Evolutionary conservation across 805 yeast genomes (phyloP).

Genomic region (Lachancea sp.): DNA sequence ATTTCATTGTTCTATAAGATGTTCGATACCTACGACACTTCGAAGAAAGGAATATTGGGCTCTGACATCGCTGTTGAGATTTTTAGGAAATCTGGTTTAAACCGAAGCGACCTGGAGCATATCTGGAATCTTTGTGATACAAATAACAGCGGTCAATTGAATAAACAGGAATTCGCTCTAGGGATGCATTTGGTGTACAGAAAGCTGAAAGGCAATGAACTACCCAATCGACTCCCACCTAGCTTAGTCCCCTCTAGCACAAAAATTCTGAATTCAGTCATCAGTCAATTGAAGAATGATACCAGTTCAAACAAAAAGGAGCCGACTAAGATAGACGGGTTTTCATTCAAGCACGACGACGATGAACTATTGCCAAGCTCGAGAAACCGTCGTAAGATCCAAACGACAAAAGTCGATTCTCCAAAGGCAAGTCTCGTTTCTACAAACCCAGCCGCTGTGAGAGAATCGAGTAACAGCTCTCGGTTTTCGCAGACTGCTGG

Average conservation of each 20-base stretch:
- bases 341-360: slow-evolving; percentile 71
- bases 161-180: slow-evolving; percentile 86
- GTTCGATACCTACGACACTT: slow-evolving; percentile 79
- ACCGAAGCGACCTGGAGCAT: slow-evolving; percentile 76
- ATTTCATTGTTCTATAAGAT: slow-evolving; percentile 80
- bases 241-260: slow-evolving; percentile 86
- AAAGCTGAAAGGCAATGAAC: slow-evolving; percentile 77
- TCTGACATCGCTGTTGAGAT: slow-evolving; percentile 80
- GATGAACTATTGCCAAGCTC: slow-evolving; percentile 61
- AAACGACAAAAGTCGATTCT: slow-evolving; percentile 14
- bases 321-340: slow-evolving; percentile 22
- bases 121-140: slow-evolving; percentile 89
- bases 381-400: slow-evolving; percentile 48
- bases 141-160: slow-evolving; percentile 73
- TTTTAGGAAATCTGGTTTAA: slow-evolving; percentile 85
- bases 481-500: slow-evolving; percentile 10
- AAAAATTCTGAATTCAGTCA: slow-evolving; percentile 65
- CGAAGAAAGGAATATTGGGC: slow-evolving; percentile 59
- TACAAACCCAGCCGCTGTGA: slow-evolving; percentile 18
- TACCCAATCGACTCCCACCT: slow-evolving; percentile 79
- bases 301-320: slow-evolving; percentile 12
- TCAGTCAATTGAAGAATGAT: slow-evolving; percentile 38
- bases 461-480: neutral
- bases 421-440: slow-evolving; percentile 20
- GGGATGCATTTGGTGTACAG: slow-evolving; percentile 97